A percentile compares a stretch with the other conserved stretches of the same genome.
Evolutionary conservation across 441 rosid species (phyloP).

Genomic region (Gossypium davidsonii): DNA sequence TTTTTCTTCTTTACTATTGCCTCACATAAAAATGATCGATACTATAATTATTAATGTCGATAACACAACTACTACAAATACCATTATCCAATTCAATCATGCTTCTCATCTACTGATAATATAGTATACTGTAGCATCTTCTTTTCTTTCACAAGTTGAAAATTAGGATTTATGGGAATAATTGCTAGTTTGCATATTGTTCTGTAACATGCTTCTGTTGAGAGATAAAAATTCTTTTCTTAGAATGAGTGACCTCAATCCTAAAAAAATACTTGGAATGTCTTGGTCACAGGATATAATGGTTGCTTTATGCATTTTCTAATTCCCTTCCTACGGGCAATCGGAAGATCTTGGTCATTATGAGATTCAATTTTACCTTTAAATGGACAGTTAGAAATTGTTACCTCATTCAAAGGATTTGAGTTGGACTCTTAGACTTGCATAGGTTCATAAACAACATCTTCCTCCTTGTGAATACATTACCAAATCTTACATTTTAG

Average conservation of each 20-base stretch:
- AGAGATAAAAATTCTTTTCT: background rate
- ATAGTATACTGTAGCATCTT: background rate
- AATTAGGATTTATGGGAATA: background rate
- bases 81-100: too few species aligned
- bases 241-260: background rate
- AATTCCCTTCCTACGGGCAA: background rate
- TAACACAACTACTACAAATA: too few species aligned
- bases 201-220: background rate
- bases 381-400: background rate
- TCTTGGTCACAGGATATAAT: background rate
- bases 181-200: background rate
- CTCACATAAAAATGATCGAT: too few species aligned
- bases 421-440: background rate
- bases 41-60: too few species aligned
- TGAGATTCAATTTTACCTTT: background rate
- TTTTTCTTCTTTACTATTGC: too few species aligned
- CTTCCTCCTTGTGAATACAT: background rate
- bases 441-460: background rate
- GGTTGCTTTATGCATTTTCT: background rate
- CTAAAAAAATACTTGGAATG: background rate
- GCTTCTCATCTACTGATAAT: too few species aligned
- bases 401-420: background rate
- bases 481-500: background rate
- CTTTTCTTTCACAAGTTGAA: background rate
- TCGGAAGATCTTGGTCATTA: background rate